Percentiles rank a stretch among this genome's conserved stretches.
These are phyloP conservation scores for Flaveria floridana DNA, from an alignment of 140 eudicot species.

Conservation along the genomic window DNA sequence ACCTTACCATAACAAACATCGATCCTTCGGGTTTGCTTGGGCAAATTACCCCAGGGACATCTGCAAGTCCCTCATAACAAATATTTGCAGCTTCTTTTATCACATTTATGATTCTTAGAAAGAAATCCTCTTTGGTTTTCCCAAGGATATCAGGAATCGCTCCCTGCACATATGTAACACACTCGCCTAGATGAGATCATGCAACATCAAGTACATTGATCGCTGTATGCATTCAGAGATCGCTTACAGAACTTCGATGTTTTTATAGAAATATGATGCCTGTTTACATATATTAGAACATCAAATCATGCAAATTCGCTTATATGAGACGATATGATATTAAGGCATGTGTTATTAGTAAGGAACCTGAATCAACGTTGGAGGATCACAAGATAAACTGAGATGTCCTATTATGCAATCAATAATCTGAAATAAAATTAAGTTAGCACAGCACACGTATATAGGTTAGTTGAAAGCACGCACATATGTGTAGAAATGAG, in stretches of 20 bases:
- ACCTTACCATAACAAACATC: slow-evolving; percentile 71
- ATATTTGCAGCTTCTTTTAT: slow-evolving; percentile 56
- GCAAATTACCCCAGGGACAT: slow-evolving; percentile 61
- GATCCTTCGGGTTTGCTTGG: slow-evolving; percentile 78
- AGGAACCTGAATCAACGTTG: slow-evolving; percentile 76
- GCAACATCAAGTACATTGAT: background rate
- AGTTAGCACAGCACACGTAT: background rate
- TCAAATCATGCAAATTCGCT: too few relatives aligned
- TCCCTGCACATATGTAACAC: slow-evolving; percentile 37
- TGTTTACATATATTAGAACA: too few relatives aligned
- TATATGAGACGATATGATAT: background rate
- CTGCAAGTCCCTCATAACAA: slow-evolving; percentile 43
- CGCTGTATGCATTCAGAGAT: background rate
- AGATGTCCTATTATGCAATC: slow-evolving; percentile 55
- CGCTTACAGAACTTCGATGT: too few relatives aligned
- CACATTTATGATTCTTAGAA: slow-evolving; percentile 37
- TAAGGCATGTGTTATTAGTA: background rate
- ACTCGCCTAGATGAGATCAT: background rate
- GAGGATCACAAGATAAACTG: slow-evolving; percentile 52
- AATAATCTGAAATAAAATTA: slow-evolving; percentile 41
- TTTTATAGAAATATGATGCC: too few relatives aligned
- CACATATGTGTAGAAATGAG: background rate
- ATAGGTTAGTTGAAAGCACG: background rate
- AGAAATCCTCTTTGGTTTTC: slow-evolving; percentile 51
- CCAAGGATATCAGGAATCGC: slow-evolving; percentile 61